Base-by-base conservation (phyloP, 2,329 filamentous ascomycete genomes). In the Pseudophaeomoniella oleicola region DNA sequence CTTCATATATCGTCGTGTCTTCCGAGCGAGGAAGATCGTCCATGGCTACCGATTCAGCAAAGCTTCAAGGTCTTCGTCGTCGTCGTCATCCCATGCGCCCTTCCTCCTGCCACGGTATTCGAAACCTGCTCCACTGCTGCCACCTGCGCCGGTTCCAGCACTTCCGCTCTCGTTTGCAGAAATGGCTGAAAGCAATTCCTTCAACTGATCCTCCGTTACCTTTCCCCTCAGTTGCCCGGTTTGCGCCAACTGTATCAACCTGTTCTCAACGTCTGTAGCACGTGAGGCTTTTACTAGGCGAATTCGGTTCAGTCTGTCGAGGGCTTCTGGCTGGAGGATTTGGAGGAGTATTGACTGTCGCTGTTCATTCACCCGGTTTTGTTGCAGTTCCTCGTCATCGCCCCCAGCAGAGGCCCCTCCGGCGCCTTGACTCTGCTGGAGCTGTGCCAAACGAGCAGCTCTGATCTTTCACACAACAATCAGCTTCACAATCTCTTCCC, bases 221-320 rank as follows among this genome's bases (percentile, higher is more conserved):
- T 94, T 92, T 43, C 75, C 65, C 37, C 84, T 69, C 49, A 98
- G 67, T 66, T 96, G 90, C 16, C 88, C 87, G 16, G 78, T 74
- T 51, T 86, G 76, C 40, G 90, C 88, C 39, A 98, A 73, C 76
- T 80, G 86, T 58, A 98, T 87, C 39, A 98, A 72, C 35, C 88
- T 66, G 68, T 92, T 87, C 66, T 98, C 90, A 39, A 98, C 75
- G 52, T 94, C 86, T 42, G 71, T 73, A 22, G 90, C 90, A 51
- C 90, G 83, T 49, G 80, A 78, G 56, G 87, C 85, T 63, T 96
- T 96, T 54, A 98, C 90, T 42, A 98, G 77, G 19, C 88, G 81
- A 63, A 98, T 96, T 46, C 90, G 84, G 39, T 84, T 85, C 1
- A 98, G 72, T 11, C 90, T 82, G 63, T 98, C 90, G 42, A 85